Evolutionary conservation across 2,329 filamentous ascomycete genomes (phyloP).

Genomic region (Ophiocordyceps camponoti-leonardi): DNA sequence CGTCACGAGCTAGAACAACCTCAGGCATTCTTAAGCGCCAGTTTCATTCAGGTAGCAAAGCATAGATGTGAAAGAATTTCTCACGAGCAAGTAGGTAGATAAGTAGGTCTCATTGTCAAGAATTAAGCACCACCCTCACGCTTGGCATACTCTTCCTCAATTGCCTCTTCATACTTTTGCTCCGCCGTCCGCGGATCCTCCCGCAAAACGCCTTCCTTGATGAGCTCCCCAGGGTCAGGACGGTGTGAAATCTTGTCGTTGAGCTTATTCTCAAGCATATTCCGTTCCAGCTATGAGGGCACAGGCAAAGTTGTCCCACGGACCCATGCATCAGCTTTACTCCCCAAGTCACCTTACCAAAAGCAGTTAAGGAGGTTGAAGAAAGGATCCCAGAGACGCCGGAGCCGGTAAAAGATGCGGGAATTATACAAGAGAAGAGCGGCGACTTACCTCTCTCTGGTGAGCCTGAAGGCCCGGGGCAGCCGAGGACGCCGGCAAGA

Average conservation of each 20-base stretch:
- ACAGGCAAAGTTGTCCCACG: not conserved
- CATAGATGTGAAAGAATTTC: no score
- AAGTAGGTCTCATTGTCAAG: not conserved
- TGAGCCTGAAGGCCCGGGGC: conserved; percentile 66
- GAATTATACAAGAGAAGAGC: not conserved
- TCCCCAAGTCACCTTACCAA: not conserved
- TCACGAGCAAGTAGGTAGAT: not conserved
- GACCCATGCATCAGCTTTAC: not conserved
- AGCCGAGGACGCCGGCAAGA: conserved; percentile 61
- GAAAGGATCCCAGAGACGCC: not conserved
- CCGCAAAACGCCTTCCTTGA: conserved; percentile 65
- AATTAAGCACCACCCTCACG: conserved; percentile 40
- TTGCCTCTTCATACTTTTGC: conserved; percentile 40
- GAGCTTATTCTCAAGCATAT: conserved; percentile 73
- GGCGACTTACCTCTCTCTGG: conserved; percentile 48
- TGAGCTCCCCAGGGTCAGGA: conserved; percentile 57
- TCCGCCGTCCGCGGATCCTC: conserved; percentile 44
- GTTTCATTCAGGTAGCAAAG: not conserved
- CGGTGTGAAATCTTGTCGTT: conserved; percentile 74
- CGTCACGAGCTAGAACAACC: not conserved
- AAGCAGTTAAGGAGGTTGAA: not conserved
- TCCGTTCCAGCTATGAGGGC: conserved; percentile 47
- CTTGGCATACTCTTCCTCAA: conserved; percentile 47
- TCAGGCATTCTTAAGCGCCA: not conserved
- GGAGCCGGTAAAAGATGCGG: not conserved